A percentile compares a stretch with the other conserved stretches of the same genome.
These are phyloP conservation scores for Starmerella vitae DNA, from an alignment of 805 yeast species.

Conservation along the genomic window DNA sequence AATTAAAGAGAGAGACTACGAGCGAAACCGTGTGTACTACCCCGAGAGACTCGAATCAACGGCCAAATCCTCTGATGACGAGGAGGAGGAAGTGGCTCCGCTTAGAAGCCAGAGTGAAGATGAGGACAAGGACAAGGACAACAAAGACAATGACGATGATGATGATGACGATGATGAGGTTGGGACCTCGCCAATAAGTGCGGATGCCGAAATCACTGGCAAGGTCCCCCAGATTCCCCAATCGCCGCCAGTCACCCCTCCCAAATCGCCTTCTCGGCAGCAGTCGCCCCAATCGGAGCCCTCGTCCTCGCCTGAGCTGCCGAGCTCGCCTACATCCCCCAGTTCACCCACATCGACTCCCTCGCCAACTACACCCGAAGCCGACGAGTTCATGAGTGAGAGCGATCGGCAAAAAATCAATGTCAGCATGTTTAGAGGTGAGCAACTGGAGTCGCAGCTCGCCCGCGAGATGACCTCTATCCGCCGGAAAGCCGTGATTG, in stretches of 20 bases:
- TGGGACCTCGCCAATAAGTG: background rate
- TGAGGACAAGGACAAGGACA: background rate
- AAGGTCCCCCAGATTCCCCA: background rate
- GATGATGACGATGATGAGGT: slow-evolving; percentile 1
- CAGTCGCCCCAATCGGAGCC: slow-evolving; percentile 4
- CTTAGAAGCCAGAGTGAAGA: background rate
- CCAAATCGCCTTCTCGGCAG: background rate
- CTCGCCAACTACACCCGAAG: slow-evolving; percentile 15
- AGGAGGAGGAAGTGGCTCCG: background rate
- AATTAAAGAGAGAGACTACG: slow-evolving; percentile 52
- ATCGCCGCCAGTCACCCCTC: background rate
- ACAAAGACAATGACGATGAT: slow-evolving; percentile 1
- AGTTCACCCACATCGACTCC: slow-evolving; percentile 10
- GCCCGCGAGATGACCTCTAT: slow-evolving; percentile 25
- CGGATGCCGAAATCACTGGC: background rate
- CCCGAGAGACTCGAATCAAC: slow-evolving; percentile 30
- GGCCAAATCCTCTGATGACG: background rate
- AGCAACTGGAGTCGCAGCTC: slow-evolving; percentile 12
- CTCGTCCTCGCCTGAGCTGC: slow-evolving; percentile 6
- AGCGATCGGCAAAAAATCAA: slow-evolving; percentile 11
- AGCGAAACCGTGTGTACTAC: slow-evolving; percentile 32
- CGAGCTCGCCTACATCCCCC: background rate
- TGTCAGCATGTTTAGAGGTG: slow-evolving; percentile 8
- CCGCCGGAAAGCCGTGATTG: slow-evolving; percentile 56
- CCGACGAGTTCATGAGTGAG: slow-evolving; percentile 12